Conservation (phyloP, 805 yeast species). For the Candida adriatica region DNA sequence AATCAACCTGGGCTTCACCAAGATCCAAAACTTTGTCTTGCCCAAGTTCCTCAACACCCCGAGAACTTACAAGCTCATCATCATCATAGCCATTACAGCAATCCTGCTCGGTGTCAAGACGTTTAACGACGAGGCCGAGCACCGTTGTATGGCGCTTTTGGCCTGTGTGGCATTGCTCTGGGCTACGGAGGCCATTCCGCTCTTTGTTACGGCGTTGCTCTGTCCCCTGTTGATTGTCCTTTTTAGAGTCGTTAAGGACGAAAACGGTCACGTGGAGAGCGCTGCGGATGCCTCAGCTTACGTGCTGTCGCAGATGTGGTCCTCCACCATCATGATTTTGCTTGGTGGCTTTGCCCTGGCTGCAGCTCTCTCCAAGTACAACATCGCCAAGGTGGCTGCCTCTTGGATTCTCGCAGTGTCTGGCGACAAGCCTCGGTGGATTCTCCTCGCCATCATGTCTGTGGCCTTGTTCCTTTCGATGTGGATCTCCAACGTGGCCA, state of each 20-base stretch:
- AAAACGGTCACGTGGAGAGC: slow-evolving; percentile 41
- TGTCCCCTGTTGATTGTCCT: slow-evolving; percentile 77
- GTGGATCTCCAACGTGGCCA: slow-evolving; percentile 97
- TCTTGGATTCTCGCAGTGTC: slow-evolving; percentile 71
- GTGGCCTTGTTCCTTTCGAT: slow-evolving; percentile 82
- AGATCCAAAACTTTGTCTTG: slow-evolving; percentile 27
- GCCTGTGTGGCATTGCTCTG: slow-evolving; percentile 67
- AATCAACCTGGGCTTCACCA: slow-evolving; percentile 21
- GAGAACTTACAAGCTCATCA: slow-evolving; percentile 23
- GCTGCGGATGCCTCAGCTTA: slow-evolving; percentile 63
- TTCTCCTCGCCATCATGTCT: slow-evolving; percentile 72
- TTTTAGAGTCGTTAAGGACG: slow-evolving; percentile 53
- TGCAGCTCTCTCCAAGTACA: slow-evolving; percentile 86
- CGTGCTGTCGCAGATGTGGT: slow-evolving; percentile 86
- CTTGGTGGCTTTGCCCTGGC: slow-evolving; percentile 92
- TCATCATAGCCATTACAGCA: slow-evolving; percentile 46
- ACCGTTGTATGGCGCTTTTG: slow-evolving; percentile 59
- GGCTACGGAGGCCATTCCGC: slow-evolving; percentile 94
- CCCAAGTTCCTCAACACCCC: slow-evolving; percentile 36
- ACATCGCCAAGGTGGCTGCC: slow-evolving; percentile 85
- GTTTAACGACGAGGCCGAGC: slow-evolving; percentile 52
- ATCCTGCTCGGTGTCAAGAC: slow-evolving; percentile 52
- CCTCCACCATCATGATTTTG: slow-evolving; percentile 81
- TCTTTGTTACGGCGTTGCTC: slow-evolving; percentile 82
- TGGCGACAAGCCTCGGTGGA: slow-evolving; percentile 76